Evolutionary conservation across 1,139 yeast genomes (phyloP).

Genomic region (Debaryomyces sp.): DNA sequence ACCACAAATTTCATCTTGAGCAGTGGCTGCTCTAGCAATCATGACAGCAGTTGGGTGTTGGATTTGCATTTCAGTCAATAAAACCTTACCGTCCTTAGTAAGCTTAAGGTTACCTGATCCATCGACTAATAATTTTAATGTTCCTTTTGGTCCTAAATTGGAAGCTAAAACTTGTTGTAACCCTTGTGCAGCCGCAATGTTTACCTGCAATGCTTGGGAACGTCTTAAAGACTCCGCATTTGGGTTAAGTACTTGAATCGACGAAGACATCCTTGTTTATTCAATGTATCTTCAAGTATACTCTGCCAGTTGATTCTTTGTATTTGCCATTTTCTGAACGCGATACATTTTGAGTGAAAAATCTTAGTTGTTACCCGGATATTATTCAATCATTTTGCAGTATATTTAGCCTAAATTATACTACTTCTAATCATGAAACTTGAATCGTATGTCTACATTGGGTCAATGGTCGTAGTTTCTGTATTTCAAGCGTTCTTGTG

Average conservation of each 20-base stretch:
- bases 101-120: constrained; percentile 95
- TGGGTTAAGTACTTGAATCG: constrained; percentile 90
- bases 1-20: constrained; percentile 98
- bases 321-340: constrained; percentile 12
- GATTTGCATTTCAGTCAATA: constrained; percentile 95
- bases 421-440: background rate
- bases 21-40: constrained; percentile 98
- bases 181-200: constrained; percentile 96
- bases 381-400: background rate
- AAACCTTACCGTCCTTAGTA: constrained; percentile 96
- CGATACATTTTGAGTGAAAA: constrained; percentile 7
- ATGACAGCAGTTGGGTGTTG: constrained; percentile 99
- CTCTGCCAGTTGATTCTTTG: background rate
- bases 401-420: background rate
- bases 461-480: background rate
- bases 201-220: constrained; percentile 92
- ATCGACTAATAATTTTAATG: constrained; percentile 93
- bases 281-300: constrained; percentile 3
- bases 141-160: constrained; percentile 96
- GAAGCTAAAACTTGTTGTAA: constrained; percentile 89
- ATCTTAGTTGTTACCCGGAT: constrained; percentile 7
- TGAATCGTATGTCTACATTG: background rate
- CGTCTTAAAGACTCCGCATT: constrained; percentile 96
- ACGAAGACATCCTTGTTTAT: constrained; percentile 42
- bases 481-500: background rate